Conservation (phyloP, 2,329 filamentous ascomycete species). For the Huntiella bhutanensis region DNA sequence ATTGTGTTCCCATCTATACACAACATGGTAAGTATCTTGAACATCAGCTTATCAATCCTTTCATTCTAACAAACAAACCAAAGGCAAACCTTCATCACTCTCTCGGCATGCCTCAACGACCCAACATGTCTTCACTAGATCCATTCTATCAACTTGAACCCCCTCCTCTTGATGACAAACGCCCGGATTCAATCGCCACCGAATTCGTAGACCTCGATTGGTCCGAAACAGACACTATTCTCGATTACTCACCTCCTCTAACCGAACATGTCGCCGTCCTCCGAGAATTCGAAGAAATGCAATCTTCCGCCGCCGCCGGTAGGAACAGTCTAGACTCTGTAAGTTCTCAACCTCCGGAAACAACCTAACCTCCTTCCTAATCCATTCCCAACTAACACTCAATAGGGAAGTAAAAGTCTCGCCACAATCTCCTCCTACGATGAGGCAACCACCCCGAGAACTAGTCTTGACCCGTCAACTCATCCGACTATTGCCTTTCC, state of each 20-base stretch:
- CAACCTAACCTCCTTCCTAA: background rate
- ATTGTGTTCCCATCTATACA: too few relatives aligned
- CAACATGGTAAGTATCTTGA: too few relatives aligned
- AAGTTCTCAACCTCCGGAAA: constrained; percentile 20
- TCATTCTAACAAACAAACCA: too few relatives aligned
- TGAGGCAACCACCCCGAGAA: constrained; percentile 60
- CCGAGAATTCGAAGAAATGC: constrained; percentile 30
- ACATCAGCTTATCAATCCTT: too few relatives aligned
- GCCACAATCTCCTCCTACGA: constrained; percentile 79
- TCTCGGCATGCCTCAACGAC: constrained; percentile 32
- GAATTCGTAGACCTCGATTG: constrained; percentile 63
- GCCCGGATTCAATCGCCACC: constrained; percentile 52
- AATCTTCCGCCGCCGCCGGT: constrained; percentile 36
- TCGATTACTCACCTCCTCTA: too few relatives aligned
- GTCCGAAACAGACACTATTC: constrained; percentile 32
- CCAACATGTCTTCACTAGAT: constrained; percentile 25
- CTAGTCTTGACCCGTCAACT: constrained; percentile 31
- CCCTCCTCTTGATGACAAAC: constrained; percentile 23
- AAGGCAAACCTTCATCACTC: too few relatives aligned
- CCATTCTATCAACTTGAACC: constrained; percentile 41
- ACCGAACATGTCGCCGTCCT: constrained; percentile 21
- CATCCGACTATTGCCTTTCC: background rate
- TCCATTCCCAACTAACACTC: constrained; percentile 5
- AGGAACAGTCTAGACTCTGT: constrained; percentile 54
- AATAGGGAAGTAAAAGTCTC: constrained; percentile 53